phyloP scores from a whole-genome alignment of 2,329 filamentous ascomycete species.

The Fusarium albosuccineum region DNA sequence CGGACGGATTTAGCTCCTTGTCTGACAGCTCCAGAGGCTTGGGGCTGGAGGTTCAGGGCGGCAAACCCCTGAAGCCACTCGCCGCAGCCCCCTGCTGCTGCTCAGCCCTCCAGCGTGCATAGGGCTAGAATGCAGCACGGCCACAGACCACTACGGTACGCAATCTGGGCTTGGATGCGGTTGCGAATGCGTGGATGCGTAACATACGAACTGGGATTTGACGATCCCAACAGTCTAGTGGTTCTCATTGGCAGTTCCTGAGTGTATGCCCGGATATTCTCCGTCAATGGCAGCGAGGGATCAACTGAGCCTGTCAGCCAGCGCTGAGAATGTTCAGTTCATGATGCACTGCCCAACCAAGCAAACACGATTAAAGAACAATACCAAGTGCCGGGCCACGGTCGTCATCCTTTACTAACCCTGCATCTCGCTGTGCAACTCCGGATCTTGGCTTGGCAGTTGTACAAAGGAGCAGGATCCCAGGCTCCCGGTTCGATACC shows the following conservation, averaged over 20 bases:
- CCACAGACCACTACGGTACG: neutral
- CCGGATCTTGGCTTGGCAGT: neutral
- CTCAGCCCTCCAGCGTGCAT: constrained; percentile 5
- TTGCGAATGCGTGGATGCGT: neutral
- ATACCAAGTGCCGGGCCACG: neutral
- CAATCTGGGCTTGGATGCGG: neutral
- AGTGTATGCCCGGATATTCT: neutral
- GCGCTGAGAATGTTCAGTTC: neutral
- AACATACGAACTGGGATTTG: neutral
- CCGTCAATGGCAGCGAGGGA: neutral
- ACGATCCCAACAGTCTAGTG: neutral
- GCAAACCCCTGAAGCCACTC: constrained; percentile 7
- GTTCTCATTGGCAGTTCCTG: neutral
- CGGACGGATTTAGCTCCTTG: constrained; percentile 22
- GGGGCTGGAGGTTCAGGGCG: neutral
- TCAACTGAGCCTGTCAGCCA: neutral
- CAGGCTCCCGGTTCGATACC: neutral
- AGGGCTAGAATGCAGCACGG: neutral
- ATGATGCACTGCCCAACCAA: neutral
- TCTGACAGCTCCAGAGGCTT: neutral
- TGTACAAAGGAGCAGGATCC: neutral
- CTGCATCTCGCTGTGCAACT: neutral
- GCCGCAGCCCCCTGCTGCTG: neutral
- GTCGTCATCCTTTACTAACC: neutral
- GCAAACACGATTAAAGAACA: neutral